Percentiles rank a stretch among this genome's conserved stretches.
These are phyloP conservation scores for Pulveroboletus ravenelii DNA, from an alignment of 768 basidiomycete genomes.

Conservation along the genomic window DNA sequence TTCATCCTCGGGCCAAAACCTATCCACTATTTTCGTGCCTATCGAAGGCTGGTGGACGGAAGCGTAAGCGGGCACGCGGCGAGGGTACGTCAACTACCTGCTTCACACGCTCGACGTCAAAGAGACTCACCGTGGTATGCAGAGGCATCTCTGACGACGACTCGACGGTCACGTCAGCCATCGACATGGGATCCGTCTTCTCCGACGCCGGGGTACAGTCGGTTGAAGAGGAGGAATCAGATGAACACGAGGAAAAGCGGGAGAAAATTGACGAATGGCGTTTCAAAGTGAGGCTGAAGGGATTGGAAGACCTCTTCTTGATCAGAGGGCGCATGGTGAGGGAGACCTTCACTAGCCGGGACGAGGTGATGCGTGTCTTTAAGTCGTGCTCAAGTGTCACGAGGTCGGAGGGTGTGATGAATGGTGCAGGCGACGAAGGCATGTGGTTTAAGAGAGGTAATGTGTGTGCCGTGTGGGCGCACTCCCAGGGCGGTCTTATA, in stretches of 20 bases:
- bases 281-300: conserved; percentile 20
- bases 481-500: conserved; percentile 18
- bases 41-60: conserved; percentile 20
- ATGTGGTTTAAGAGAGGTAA: conserved; percentile 20
- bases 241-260: conserved; percentile 17
- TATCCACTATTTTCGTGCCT: conserved; percentile 27
- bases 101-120: not conserved
- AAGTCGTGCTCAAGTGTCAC: conserved; percentile 27
- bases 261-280: conserved; percentile 25
- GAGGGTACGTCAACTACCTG: too few species aligned
- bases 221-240: conserved; percentile 7
- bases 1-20: conserved; percentile 32
- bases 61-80: not conserved
- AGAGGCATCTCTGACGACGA: conserved; percentile 1
- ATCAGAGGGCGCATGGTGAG: conserved; percentile 25
- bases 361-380: conserved; percentile 26
- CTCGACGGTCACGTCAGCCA: conserved; percentile 1
- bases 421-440: conserved; percentile 24
- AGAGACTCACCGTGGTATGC: conserved; percentile 12
- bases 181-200: conserved; percentile 19
- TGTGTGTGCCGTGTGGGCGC: conserved; percentile 11
- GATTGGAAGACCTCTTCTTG: conserved; percentile 26
- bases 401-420: conserved; percentile 25
- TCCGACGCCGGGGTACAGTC: conserved; percentile 16
- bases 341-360: conserved; percentile 23